phyloP scores from a whole-genome alignment of 352 stramenopile genomes.

The Phytophthora cryptogea region DNA sequence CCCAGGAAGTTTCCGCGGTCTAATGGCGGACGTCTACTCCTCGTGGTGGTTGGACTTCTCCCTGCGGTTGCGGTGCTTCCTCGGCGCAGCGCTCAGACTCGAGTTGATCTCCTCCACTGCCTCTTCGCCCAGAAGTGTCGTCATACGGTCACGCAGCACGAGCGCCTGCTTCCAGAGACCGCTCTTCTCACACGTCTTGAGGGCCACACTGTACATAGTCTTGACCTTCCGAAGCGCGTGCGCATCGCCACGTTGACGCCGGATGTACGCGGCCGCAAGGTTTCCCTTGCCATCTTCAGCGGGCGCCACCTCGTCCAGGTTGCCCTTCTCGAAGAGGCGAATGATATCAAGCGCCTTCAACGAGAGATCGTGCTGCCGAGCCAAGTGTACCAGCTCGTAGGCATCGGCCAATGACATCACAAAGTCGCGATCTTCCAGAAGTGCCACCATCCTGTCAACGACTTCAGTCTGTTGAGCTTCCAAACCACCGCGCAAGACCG shows the following conservation, averaged over 20 bases:
- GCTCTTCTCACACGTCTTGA: slow-evolving; percentile 53
- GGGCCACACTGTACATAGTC: slow-evolving; percentile 59
- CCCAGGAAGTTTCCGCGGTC: slow-evolving; percentile 1
- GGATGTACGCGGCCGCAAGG: slow-evolving; percentile 26
- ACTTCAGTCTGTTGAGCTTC: slow-evolving; percentile 27
- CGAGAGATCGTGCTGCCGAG: slow-evolving; percentile 42
- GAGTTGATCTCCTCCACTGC: slow-evolving; percentile 34
- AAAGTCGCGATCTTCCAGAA: slow-evolving; percentile 54
- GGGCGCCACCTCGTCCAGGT: slow-evolving; percentile 35
- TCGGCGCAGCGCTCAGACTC: slow-evolving; percentile 12
- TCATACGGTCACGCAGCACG: slow-evolving; percentile 49
- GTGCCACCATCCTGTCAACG: slow-evolving; percentile 36
- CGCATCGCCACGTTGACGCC: slow-evolving; percentile 25
- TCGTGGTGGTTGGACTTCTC: slow-evolving; percentile 23
- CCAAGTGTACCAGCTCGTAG: slow-evolving; percentile 62
- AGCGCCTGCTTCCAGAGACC: slow-evolving; percentile 70
- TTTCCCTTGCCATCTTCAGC: slow-evolving; percentile 36
- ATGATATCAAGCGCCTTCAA: slow-evolving; percentile 50
- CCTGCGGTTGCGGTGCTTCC: slow-evolving; percentile 26
- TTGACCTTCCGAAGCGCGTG: slow-evolving; percentile 50
- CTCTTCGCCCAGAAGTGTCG: slow-evolving; percentile 44
- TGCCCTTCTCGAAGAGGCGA: slow-evolving; percentile 51
- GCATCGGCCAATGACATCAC: slow-evolving; percentile 41
- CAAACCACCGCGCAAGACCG: slow-evolving; percentile 46
- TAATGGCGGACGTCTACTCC: slow-evolving; percentile 22